These are phyloP conservation scores for Podospora sp. DNA, from an alignment of 495 filamentous ascomycete species.

Conservation along the genomic window DNA sequence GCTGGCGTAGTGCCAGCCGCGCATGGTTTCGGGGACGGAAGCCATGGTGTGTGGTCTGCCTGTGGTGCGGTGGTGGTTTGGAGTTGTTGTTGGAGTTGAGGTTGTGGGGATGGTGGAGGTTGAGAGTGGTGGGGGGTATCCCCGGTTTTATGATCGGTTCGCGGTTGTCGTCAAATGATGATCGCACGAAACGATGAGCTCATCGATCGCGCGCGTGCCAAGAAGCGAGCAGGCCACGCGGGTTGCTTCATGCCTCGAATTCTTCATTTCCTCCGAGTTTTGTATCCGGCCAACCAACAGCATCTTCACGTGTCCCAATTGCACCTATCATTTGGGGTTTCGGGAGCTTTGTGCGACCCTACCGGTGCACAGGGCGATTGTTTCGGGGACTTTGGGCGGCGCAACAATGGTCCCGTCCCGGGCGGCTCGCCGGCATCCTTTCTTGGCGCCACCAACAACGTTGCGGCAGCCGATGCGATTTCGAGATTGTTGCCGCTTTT, in stretches of 20 bases:
- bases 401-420: background rate
- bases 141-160: background rate
- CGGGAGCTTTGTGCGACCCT: background rate
- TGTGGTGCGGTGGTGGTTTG: too few species aligned
- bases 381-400: background rate
- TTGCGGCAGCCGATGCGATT: too few species aligned
- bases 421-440: background rate
- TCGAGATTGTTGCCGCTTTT: background rate
- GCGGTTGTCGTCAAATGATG: background rate
- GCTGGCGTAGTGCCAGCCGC: conserved; percentile 62
- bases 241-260: background rate
- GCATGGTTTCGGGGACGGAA: conserved; percentile 51
- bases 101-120: background rate
- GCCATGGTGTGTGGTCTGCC: background rate
- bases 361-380: background rate
- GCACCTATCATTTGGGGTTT: background rate
- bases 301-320: background rate
- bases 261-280: background rate
- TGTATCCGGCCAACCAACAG: background rate
- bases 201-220: background rate
- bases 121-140: background rate
- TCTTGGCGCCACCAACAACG: background rate
- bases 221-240: background rate
- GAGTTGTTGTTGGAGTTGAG: background rate
- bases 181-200: background rate